phyloP scores from a whole-genome alignment of 306 rosid genomes.

The Adenanthera pavonina region DNA sequence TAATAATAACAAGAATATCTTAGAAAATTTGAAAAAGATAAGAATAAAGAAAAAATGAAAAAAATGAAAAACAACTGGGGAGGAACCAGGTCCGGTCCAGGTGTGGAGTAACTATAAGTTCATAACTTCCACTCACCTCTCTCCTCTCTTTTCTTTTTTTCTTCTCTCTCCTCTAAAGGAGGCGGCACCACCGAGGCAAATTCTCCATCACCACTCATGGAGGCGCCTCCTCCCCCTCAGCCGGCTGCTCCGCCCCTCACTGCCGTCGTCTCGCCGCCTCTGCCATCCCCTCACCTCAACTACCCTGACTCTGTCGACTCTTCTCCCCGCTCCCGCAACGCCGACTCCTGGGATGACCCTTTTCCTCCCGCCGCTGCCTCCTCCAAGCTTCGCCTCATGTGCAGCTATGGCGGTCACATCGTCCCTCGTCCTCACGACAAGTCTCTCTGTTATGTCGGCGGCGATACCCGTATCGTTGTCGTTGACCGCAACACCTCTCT shows the following conservation, averaged over 20 bases:
- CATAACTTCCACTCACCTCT: background rate
- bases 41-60: background rate
- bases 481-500: slow-evolving; percentile 68
- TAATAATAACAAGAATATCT: too few relatives aligned
- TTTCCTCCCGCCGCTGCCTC: slow-evolving; percentile 41
- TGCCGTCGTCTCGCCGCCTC: slow-evolving; percentile 11
- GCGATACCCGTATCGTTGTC: slow-evolving; percentile 77
- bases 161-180: slow-evolving; percentile 6
- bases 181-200: background rate
- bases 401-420: slow-evolving; percentile 88
- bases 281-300: slow-evolving; percentile 38
- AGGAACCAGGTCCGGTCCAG: slow-evolving; percentile 36
- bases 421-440: slow-evolving; percentile 84
- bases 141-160: background rate
- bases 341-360: slow-evolving; percentile 75
- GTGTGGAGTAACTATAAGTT: slow-evolving; percentile 46
- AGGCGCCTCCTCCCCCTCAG: slow-evolving; percentile 40
- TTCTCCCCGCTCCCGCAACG: slow-evolving; percentile 72
- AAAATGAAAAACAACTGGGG: slow-evolving; percentile 24
- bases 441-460: slow-evolving; percentile 79
- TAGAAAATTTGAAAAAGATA: too few relatives aligned
- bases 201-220: slow-evolving; percentile 32
- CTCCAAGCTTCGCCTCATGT: slow-evolving; percentile 73
- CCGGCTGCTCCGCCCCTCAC: slow-evolving; percentile 40
- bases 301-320: slow-evolving; percentile 71